These are phyloP conservation scores for Noccaea caerulescens DNA, from an alignment of 345 rosid species.

Conservation along the genomic window DNA sequence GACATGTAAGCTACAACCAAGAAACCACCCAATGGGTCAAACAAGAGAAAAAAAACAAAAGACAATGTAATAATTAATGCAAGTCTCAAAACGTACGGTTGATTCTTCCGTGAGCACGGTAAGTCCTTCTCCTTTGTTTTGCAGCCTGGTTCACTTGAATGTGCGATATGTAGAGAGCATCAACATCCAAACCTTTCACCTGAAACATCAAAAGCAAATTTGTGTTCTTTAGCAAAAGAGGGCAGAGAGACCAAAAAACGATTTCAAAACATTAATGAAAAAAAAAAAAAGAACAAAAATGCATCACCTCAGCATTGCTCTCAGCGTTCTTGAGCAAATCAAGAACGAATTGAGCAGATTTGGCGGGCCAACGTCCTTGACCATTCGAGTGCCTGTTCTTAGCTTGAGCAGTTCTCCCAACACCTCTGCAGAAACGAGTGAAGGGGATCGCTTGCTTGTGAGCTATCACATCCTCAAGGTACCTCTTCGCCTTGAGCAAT, in stretches of 20 bases:
- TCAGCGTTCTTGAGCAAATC: constrained; percentile 95
- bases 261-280: neutral
- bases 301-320: constrained; percentile 86
- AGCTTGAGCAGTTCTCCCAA: constrained; percentile 99
- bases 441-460: constrained; percentile 99
- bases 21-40: neutral
- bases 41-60: neutral
- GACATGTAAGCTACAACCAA: constrained; percentile 84
- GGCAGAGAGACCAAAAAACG: neutral
- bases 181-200: constrained; percentile 98
- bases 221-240: neutral
- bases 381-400: constrained; percentile 97
- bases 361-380: constrained; percentile 96
- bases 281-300: accelerated
- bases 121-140: constrained; percentile 95
- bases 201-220: neutral
- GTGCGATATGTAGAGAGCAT: constrained; percentile 78
- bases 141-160: constrained; percentile 97
- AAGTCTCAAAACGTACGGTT: constrained; percentile 60
- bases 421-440: constrained; percentile 91
- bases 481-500: constrained; percentile 90
- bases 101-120: constrained; percentile 97
- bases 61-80: neutral
- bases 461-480: constrained; percentile 90
- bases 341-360: constrained; percentile 84